A percentile compares a stretch with the other conserved stretches of the same genome.
Conservation (phyloP, 352 stramenopile species). For the Pythium phragmitis region DNA sequence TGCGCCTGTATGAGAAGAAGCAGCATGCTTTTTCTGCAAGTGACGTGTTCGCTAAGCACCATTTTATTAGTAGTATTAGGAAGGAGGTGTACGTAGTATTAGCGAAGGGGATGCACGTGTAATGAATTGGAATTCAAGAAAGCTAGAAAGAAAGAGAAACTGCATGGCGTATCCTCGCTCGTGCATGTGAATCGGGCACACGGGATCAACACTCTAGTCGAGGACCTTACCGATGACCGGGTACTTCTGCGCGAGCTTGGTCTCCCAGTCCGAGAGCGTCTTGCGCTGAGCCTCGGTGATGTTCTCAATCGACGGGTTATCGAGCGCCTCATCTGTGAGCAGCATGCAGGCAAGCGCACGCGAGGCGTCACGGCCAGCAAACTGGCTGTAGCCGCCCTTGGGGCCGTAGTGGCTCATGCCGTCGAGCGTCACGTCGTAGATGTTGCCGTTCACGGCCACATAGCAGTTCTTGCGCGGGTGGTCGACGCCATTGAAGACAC, state of each 20-base stretch:
- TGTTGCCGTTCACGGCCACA: conserved; percentile 91
- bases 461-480: conserved; percentile 92
- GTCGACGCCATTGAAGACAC: conserved; percentile 78
- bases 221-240: conserved; percentile 89
- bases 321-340: conserved; percentile 92
- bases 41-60: too few species aligned
- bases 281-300: conserved; percentile 92
- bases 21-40: too few species aligned
- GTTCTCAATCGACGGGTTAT: conserved; percentile 90
- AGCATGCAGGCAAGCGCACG: conserved; percentile 96
- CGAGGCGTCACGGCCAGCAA: conserved; percentile 95
- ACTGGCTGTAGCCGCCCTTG: conserved; percentile 93
- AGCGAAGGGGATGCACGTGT: too few species aligned
- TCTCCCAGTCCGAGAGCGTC: conserved; percentile 95
- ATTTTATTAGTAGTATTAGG: too few species aligned
- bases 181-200: background rate
- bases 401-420: conserved; percentile 93
- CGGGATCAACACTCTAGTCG: background rate
- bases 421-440: conserved; percentile 97
- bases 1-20: too few species aligned
- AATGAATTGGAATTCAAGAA: too few species aligned
- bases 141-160: background rate
- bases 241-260: conserved; percentile 95
- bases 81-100: too few species aligned
- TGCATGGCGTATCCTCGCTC: too few species aligned